Evolutionary conservation across 2,329 filamentous ascomycete species (phyloP).

Genomic region (Diplodia intermedia): DNA sequence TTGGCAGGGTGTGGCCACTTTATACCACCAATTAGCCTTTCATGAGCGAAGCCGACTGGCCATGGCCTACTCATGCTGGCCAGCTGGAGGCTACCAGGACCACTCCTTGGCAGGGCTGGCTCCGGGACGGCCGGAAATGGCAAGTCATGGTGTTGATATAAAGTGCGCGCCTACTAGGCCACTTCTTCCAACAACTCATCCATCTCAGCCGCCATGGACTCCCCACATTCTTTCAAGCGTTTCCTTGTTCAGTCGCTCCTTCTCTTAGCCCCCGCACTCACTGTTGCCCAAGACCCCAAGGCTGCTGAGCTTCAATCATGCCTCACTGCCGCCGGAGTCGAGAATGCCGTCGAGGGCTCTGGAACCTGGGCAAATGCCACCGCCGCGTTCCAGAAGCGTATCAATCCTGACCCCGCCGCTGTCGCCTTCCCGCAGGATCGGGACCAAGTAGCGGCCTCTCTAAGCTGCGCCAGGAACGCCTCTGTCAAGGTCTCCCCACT

Average conservation of each 20-base stretch:
- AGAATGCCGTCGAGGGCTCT: constrained; percentile 28
- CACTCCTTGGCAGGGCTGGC: background rate
- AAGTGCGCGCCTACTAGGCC: background rate
- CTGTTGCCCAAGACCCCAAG: constrained; percentile 4
- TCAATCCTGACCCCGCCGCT: constrained; percentile 36
- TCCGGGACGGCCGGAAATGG: constrained; percentile 19
- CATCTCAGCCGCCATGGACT: constrained; percentile 10
- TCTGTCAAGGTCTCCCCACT: constrained; percentile 35
- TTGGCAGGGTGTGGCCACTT: constrained; percentile 16
- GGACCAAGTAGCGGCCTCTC: constrained; percentile 34
- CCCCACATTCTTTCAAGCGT: constrained; percentile 14
- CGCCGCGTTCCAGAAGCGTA: constrained; percentile 34
- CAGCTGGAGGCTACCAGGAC: background rate
- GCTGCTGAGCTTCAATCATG: constrained; percentile 33
- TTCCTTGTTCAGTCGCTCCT: constrained; percentile 14
- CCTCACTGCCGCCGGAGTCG: constrained; percentile 29
- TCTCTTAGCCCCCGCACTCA: constrained; percentile 7
- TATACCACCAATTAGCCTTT: constrained; percentile 27
- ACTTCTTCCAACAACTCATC: background rate
- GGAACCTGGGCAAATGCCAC: constrained; percentile 34
- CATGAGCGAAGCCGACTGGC: background rate
- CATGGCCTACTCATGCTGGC: constrained; percentile 1
- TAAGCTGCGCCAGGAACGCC: constrained; percentile 35
- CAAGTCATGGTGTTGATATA: constrained; percentile 1
- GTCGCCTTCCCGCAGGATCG: constrained; percentile 32